These are phyloP conservation scores for Pugionium dolabratum DNA, from an alignment of 345 rosid species.

Conservation along the genomic window DNA sequence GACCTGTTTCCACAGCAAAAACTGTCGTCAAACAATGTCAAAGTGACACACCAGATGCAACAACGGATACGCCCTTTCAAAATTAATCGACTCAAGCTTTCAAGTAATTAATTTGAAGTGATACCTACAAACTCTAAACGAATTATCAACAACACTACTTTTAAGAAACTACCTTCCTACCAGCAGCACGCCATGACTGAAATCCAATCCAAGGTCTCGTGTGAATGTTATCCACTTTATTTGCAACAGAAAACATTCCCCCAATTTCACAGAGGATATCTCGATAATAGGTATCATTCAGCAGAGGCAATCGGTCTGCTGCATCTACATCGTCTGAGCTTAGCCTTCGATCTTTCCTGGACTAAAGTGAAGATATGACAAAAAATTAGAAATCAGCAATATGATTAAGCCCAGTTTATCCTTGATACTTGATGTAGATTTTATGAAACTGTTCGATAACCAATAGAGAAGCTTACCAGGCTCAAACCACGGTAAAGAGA, in stretches of 20 bases:
- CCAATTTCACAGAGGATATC: constrained; percentile 87
- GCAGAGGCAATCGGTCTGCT: constrained; percentile 67
- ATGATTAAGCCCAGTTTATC: constrained; percentile 9
- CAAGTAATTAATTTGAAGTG: background rate
- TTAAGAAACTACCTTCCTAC: constrained; percentile 78
- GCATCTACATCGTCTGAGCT: constrained; percentile 98
- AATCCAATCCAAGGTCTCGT: constrained; percentile 99
- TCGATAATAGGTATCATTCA: constrained; percentile 64
- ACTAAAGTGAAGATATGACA: constrained; percentile 47
- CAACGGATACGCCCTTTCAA: constrained; percentile 7
- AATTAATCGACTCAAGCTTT: constrained; percentile 10
- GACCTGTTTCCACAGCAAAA: constrained; percentile 47
- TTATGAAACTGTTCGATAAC: background rate
- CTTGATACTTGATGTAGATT: background rate
- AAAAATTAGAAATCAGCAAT: constrained; percentile 27
- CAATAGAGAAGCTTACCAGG: constrained; percentile 66
- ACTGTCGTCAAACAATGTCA: constrained; percentile 6
- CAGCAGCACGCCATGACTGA: constrained; percentile 98
- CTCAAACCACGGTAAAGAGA: constrained; percentile 93
- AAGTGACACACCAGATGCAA: background rate
- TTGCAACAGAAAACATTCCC: constrained; percentile 95
- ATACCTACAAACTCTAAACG: constrained; percentile 3
- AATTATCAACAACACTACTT: constrained; percentile 25
- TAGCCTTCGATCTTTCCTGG: constrained; percentile 66
- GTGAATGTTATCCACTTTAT: constrained; percentile 86